Percentiles rank a stretch among this genome's conserved stretches.
These are phyloP conservation scores for Bullera alba DNA, from an alignment of 768 basidiomycete species.

Conservation along the genomic window DNA sequence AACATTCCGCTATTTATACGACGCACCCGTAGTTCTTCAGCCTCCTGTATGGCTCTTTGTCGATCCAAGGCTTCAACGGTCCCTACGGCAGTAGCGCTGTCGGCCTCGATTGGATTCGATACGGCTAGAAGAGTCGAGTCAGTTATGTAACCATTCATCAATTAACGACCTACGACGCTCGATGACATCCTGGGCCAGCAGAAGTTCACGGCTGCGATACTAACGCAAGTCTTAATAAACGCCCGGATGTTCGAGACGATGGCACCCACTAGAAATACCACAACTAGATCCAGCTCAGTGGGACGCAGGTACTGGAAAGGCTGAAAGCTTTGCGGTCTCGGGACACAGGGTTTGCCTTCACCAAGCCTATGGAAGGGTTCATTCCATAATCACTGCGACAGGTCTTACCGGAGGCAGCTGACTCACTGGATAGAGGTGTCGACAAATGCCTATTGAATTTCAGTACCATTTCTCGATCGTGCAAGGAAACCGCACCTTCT, in stretches of 20 bases:
- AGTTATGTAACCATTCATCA: background rate
- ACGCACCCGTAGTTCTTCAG: background rate
- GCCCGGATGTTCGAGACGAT: background rate
- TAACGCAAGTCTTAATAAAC: background rate
- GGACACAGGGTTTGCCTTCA: too few species aligned
- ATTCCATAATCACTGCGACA: too few species aligned
- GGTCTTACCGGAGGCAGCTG: too few species aligned
- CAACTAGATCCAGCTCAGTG: background rate
- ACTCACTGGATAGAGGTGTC: too few species aligned
- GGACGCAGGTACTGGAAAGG: background rate
- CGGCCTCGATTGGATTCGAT: background rate
- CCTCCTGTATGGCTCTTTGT: too few species aligned
- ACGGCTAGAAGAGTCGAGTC: background rate
- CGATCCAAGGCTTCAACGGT: background rate
- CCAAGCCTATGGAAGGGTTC: too few species aligned
- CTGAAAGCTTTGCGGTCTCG: too few species aligned
- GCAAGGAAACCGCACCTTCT: too few species aligned
- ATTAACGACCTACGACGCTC: background rate
- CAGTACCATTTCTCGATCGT: too few species aligned
- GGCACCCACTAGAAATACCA: background rate
- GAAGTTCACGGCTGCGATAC: background rate
- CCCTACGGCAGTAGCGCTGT: background rate
- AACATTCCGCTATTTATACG: background rate
- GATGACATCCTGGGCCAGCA: background rate
- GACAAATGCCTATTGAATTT: too few species aligned